Percentiles rank a stretch among this genome's conserved stretches.
Conservation (phyloP, 805 yeast species). For the Cyberlindnera veronae region DNA sequence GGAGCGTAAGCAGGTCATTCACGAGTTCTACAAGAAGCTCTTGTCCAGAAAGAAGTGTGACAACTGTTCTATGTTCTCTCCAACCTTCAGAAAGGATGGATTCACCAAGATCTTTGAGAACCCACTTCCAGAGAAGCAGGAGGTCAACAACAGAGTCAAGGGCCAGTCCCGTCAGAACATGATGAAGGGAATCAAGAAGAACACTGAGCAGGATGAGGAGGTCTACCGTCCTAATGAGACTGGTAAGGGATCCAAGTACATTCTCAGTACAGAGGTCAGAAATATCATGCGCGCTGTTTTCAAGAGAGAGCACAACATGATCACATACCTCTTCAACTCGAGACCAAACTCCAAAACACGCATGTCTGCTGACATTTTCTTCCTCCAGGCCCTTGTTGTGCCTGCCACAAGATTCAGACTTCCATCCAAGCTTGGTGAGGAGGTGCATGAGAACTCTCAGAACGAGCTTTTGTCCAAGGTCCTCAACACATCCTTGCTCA, state of each 20-base stretch:
- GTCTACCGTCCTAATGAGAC: slow-evolving; percentile 21
- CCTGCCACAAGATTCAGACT: slow-evolving; percentile 96
- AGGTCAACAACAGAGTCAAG: slow-evolving; percentile 75
- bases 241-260: slow-evolving; percentile 69
- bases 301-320: slow-evolving; percentile 61
- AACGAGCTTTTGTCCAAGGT: slow-evolving; percentile 83
- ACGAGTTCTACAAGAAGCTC: slow-evolving; percentile 70
- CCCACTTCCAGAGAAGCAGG: slow-evolving; percentile 77
- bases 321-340: slow-evolving; percentile 76
- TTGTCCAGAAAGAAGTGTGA: slow-evolving; percentile 85
- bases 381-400: slow-evolving; percentile 82
- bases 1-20: slow-evolving; percentile 73
- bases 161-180: slow-evolving; percentile 74
- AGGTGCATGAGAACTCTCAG: slow-evolving; percentile 89
- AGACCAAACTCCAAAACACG: slow-evolving; percentile 55
- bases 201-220: slow-evolving; percentile 24
- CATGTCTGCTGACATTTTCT: slow-evolving; percentile 77
- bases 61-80: slow-evolving; percentile 94
- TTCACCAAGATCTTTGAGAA: slow-evolving; percentile 88
- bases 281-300: slow-evolving; percentile 75
- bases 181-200: slow-evolving; percentile 35
- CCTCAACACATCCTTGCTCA: slow-evolving; percentile 72
- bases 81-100: slow-evolving; percentile 93
- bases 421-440: slow-evolving; percentile 97
- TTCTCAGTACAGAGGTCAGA: slow-evolving; percentile 83